These are phyloP conservation scores for Pinus albicaulis DNA, from an alignment of 75 land plant species.

Conservation along the genomic window DNA sequence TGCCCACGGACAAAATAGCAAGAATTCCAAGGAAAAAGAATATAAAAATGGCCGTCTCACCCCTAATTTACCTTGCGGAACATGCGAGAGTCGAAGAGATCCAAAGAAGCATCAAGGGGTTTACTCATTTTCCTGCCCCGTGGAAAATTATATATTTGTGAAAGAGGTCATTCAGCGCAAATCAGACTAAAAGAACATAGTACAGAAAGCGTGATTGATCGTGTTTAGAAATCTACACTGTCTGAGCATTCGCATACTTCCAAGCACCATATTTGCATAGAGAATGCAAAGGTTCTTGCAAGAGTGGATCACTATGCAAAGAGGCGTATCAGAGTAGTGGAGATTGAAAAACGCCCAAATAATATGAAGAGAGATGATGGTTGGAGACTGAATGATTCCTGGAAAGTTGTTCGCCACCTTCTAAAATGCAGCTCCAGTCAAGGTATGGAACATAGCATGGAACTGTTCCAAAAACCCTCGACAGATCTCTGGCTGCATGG, in stretches of 20 bases:
- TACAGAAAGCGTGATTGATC: neutral
- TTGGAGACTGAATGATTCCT: neutral
- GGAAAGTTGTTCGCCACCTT: neutral
- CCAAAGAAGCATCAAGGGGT: neutral
- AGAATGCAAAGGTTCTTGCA: neutral
- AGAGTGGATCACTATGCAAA: neutral
- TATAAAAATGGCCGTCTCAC: neutral
- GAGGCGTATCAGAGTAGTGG: neutral
- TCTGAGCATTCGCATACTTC: neutral
- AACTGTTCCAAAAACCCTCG: no score
- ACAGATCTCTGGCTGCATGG: no score
- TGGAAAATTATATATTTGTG: neutral
- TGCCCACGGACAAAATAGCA: neutral
- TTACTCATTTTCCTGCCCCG: neutral
- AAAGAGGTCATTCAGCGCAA: neutral
- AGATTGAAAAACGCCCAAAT: neutral
- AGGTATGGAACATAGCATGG: no score
- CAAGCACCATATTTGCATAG: neutral
- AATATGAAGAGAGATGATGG: neutral
- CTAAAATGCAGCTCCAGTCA: no score
- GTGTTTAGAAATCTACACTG: neutral
- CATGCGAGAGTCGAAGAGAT: neutral
- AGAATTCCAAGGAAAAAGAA: neutral
- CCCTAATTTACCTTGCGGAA: neutral
- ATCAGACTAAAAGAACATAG: neutral